Conservation (phyloP, 148 eudicot genomes). For the Camellia lanceoleosa region DNA sequence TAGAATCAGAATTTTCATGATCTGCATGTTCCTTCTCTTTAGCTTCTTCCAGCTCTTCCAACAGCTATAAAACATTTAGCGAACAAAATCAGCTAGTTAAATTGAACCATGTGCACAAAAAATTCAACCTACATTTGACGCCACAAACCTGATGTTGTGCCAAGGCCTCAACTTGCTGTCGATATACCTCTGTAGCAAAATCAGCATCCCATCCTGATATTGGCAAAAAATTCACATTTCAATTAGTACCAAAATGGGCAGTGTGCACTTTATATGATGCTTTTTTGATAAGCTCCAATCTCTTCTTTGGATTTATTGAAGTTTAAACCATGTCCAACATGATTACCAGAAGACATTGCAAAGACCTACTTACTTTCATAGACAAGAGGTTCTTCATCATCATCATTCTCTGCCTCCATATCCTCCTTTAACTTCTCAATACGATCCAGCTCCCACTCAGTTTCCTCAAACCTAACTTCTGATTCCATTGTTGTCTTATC, state of each 20-base stretch:
- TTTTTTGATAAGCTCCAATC: conserved; percentile 4
- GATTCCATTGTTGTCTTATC: conserved; percentile 59
- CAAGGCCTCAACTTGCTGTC: conserved; percentile 88
- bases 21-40: conserved; percentile 65
- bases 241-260: conserved; percentile 1
- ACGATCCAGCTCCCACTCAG: conserved; percentile 93
- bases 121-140: neutral
- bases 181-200: conserved; percentile 90
- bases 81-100: conserved; percentile 11
- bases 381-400: conserved; percentile 97
- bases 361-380: conserved; percentile 78
- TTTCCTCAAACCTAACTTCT: conserved; percentile 67
- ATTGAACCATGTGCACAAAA: neutral
- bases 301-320: neutral
- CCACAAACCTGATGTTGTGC: conserved; percentile 81
- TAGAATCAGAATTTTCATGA: conserved; percentile 37
- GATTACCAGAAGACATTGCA: neutral
- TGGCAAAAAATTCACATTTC: conserved; percentile 7
- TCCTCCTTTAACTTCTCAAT: conserved; percentile 96
- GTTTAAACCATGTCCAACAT: neutral
- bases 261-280: neutral
- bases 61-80: conserved; percentile 49
- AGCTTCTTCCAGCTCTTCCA: conserved; percentile 91
- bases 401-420: conserved; percentile 98
- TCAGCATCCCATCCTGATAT: conserved; percentile 92